Conservation (phyloP, 441 rosid genomes). For the Viola pubescens region DNA sequence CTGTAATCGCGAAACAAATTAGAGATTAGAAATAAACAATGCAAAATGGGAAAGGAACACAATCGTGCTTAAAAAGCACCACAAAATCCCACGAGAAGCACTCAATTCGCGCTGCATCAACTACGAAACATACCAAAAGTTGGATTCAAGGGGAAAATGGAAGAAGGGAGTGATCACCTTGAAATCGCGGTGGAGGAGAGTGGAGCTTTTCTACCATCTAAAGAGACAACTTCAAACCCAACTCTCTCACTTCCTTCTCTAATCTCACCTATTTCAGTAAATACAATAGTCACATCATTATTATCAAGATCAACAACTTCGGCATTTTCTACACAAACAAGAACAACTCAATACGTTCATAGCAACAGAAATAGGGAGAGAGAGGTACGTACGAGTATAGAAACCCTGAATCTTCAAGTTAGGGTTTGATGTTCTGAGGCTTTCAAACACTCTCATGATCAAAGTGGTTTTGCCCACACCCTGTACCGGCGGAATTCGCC, state of each 20-base stretch:
- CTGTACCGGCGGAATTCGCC: slow-evolving; percentile 18
- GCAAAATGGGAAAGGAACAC: too few species aligned
- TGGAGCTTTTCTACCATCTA: slow-evolving; percentile 50
- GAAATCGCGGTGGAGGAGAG: slow-evolving; percentile 47
- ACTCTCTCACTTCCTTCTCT: slow-evolving; percentile 48
- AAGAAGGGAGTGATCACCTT: slow-evolving; percentile 23
- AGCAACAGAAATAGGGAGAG: neutral
- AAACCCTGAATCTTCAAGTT: slow-evolving; percentile 53
- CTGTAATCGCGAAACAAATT: slow-evolving; percentile 27
- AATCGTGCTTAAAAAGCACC: too few species aligned
- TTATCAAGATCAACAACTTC: neutral
- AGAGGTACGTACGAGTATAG: slow-evolving; percentile 33
- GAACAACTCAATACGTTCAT: neutral
- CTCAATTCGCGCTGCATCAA: too few species aligned
- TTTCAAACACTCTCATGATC: slow-evolving; percentile 42
- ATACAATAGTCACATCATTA: neutral
- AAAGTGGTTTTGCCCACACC: slow-evolving; percentile 70
- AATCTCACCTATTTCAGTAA: slow-evolving; percentile 36
- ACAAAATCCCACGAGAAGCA: too few species aligned
- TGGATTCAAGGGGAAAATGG: neutral
- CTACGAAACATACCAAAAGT: too few species aligned
- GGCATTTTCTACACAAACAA: neutral
- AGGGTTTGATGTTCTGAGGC: slow-evolving; percentile 38
- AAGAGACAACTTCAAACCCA: slow-evolving; percentile 55
- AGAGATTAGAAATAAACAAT: slow-evolving; percentile 5